Base-by-base conservation (phyloP, 352 stramenopile genomes). In the Phytophthora sojae region DNA sequence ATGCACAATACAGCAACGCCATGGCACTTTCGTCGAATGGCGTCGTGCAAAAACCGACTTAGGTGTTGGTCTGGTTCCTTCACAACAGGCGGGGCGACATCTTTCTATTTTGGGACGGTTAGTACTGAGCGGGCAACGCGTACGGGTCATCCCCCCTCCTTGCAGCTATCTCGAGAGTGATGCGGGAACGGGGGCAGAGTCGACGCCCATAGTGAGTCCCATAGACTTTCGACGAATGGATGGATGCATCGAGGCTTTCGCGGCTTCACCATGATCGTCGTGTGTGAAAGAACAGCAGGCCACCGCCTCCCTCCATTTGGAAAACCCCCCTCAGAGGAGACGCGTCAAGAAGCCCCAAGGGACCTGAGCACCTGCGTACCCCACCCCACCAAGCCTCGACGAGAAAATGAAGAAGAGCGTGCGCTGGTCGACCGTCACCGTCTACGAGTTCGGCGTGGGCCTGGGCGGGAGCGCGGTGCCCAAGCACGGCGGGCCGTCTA, bases 401-500 rank as follows among this genome's bases (percentile, higher is more conserved):
- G 14, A 47, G 14, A 47, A 47, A 14, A 80, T 78, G 69, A 76
- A 73, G 55, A 90, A 90, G 72, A 62, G 76, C 47, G 82, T 89
- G 59, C 80, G 80, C 25, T 90, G 78, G 78, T 87, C 80, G 7
- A 89, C 79, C 49, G 57, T 90, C 60, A 90, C 82, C 29, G 82
- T 90, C 32, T 90, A 89, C 65, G 82, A 90, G 67, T 89, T 89
- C 58, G 79, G 79, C 57, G 81, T 90, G 12, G 81, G 68, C 1
- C 58, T 89, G 15, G 80, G 82, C 61, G 80, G 81, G 55, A 86
- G 79, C 52, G 66, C 82, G 0, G 73, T 90, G 42, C 82, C 82
- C 21, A 83, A 79, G 52, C 80, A 77, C 45, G 82, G 82, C 44
- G 82, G 82, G 0, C 80, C 82, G 3, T 83, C 82, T 9, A 79